Conservation (phyloP, 257 asterid genomes). For the Salvia splendens region DNA sequence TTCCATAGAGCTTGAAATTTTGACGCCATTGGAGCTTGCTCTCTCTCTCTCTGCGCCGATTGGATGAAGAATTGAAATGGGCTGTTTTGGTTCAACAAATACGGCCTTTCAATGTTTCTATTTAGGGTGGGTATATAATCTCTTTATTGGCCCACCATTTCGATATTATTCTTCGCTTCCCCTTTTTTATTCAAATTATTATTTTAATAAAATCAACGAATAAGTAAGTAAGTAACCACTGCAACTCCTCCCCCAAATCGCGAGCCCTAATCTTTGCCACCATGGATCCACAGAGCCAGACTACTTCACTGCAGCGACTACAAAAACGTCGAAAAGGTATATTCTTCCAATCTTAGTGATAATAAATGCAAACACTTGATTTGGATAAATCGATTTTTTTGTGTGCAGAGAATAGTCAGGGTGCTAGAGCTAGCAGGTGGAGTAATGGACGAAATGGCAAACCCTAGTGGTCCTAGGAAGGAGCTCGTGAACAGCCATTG, state of each 20-base stretch:
- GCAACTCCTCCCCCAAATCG: not conserved
- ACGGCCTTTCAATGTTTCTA: not conserved
- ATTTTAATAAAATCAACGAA: too few species aligned
- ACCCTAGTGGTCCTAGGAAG: conserved; percentile 84
- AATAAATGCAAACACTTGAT: not conserved
- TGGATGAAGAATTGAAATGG: not conserved
- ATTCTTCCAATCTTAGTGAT: conserved; percentile 1
- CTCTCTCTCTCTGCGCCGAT: not conserved
- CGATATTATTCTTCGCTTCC: not conserved
- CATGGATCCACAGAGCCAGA: conserved; percentile 78
- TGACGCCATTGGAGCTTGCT: conserved; percentile 49
- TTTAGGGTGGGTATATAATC: not conserved
- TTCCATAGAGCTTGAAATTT: conserved; percentile 58
- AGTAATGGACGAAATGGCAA: conserved; percentile 91
- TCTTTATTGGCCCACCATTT: conserved; percentile 1
- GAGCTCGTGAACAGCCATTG: conserved; percentile 74
- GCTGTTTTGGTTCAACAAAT: not conserved
- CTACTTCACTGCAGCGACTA: conserved; percentile 79
- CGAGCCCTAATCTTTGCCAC: conserved; percentile 15
- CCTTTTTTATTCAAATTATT: too few species aligned
- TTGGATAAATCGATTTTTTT: not conserved
- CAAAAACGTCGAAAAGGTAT: conserved; percentile 84
- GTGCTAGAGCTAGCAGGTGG: conserved; percentile 84
- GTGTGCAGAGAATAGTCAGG: conserved; percentile 75
- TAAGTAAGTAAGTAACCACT: too few species aligned